Evolutionary conservation across 2,329 filamentous ascomycete genomes (phyloP).

Genomic region (Tolypocladium ovalisporum): DNA sequence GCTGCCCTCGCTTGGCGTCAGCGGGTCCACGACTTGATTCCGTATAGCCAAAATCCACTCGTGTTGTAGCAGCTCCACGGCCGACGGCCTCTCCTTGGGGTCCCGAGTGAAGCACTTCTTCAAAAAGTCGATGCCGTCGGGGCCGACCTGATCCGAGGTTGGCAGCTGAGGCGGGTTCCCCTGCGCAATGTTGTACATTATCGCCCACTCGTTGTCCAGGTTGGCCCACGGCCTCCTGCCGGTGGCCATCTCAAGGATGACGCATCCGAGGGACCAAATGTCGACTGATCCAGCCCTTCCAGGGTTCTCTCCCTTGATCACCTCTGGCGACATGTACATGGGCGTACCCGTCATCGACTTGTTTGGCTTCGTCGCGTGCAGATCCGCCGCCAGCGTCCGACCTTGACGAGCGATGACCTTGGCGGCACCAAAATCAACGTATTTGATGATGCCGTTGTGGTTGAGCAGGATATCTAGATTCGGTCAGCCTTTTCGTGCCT

Average conservation of each 20-base stretch:
- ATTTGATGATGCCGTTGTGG: constrained; percentile 97
- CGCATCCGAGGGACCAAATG: constrained; percentile 93
- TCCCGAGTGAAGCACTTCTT: constrained; percentile 78
- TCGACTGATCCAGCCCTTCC: constrained; percentile 82
- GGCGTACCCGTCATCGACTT: constrained; percentile 95
- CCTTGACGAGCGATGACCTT: constrained; percentile 94
- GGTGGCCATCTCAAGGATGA: constrained; percentile 95
- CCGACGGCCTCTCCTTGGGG: constrained; percentile 65
- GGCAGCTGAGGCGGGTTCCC: constrained; percentile 87
- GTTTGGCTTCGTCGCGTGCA: constrained; percentile 55
- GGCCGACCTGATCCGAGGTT: constrained; percentile 69
- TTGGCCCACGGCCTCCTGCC: constrained; percentile 89
- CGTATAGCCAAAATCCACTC: constrained; percentile 72
- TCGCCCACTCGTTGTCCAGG: constrained; percentile 97
- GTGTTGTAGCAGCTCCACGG: constrained; percentile 83
- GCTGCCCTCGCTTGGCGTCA: constrained; percentile 48
- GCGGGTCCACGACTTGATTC: constrained; percentile 52
- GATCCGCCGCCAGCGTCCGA: constrained; percentile 61
- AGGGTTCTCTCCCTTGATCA: constrained; percentile 80
- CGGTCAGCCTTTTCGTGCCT: constrained; percentile 7
- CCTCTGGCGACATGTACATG: constrained; percentile 99
- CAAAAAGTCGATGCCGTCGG: constrained; percentile 78
- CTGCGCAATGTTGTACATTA: constrained; percentile 99
- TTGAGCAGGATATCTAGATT: constrained; percentile 78
- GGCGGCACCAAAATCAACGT: constrained; percentile 94